Conservation (phyloP, 2,329 filamentous ascomycete species). For the Aspergillus fumigatiaffinis region DNA sequence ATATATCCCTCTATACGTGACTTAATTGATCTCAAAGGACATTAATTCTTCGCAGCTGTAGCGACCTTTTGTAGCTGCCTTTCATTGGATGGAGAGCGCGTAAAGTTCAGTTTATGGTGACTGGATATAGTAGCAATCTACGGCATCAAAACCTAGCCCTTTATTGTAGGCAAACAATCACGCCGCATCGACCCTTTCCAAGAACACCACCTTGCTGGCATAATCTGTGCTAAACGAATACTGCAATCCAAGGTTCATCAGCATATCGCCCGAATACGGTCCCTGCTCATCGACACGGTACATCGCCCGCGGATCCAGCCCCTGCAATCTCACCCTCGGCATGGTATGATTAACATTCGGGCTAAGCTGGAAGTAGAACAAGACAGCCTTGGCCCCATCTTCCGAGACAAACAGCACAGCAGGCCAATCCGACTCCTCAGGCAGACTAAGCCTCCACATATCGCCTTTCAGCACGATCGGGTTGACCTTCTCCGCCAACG, state of each 20-base stretch:
- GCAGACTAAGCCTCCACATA: conserved; percentile 57
- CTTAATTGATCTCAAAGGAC: neutral
- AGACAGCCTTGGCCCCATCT: conserved; percentile 47
- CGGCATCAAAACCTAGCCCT: no score
- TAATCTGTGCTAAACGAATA: conserved; percentile 52
- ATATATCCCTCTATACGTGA: no score
- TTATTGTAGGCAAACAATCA: no score
- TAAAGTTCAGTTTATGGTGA: no score
- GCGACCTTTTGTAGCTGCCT: no score
- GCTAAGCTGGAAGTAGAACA: conserved; percentile 60
- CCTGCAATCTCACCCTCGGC: conserved; percentile 53
- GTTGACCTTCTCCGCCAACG: conserved; percentile 53
- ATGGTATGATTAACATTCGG: conserved; percentile 51
- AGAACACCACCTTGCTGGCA: conserved; percentile 54
- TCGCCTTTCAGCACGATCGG: conserved; percentile 57
- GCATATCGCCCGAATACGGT: conserved; percentile 54
- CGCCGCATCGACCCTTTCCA: conserved; percentile 40
- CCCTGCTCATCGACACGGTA: conserved; percentile 53
- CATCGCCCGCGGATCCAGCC: conserved; percentile 51
- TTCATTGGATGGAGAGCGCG: neutral
- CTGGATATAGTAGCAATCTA: no score
- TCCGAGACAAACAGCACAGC: conserved; percentile 57
- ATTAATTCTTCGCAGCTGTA: neutral
- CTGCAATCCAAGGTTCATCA: conserved; percentile 62
- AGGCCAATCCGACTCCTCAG: conserved; percentile 59